These are phyloP conservation scores for Leavenworthia alabamica DNA, from an alignment of 345 rosid species.

Conservation along the genomic window DNA sequence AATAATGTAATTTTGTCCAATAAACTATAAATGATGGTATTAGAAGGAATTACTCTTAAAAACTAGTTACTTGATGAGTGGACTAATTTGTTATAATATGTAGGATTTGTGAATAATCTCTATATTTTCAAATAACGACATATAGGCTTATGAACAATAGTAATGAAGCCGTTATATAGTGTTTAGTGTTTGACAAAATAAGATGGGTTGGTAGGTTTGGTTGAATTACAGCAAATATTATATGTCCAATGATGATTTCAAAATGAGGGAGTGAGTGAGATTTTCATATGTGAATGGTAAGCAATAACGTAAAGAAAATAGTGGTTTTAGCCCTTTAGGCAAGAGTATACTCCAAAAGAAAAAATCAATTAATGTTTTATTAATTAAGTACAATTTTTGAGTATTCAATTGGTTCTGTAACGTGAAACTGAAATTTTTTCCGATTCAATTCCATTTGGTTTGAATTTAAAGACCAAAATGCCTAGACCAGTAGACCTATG, in stretches of 20 bases:
- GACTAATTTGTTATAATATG: not conserved
- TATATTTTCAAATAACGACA: not conserved
- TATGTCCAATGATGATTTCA: slow-evolving; percentile 1
- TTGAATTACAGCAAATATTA: not conserved
- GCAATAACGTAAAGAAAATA: not conserved
- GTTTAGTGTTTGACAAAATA: not conserved
- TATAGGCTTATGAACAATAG: not conserved
- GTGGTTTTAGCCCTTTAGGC: not conserved
- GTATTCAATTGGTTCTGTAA: not conserved
- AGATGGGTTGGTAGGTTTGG: not conserved
- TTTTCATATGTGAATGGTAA: not conserved
- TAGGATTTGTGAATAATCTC: not conserved
- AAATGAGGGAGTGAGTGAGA: not conserved
- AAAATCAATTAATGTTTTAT: no score
- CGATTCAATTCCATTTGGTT: not conserved
- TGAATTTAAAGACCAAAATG: not conserved
- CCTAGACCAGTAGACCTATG: not conserved
- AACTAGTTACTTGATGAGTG: no score
- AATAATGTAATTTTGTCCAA: no score
- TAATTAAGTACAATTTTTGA: not conserved
- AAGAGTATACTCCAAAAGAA: not conserved
- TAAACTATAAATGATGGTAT: no score
- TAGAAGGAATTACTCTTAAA: no score
- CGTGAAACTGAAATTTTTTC: not conserved
- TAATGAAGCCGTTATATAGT: not conserved